Percentiles rank a stretch among this genome's conserved stretches.
phyloP scores from a whole-genome alignment of 768 basidiomycete genomes.

The Coprinopsis sp. region DNA sequence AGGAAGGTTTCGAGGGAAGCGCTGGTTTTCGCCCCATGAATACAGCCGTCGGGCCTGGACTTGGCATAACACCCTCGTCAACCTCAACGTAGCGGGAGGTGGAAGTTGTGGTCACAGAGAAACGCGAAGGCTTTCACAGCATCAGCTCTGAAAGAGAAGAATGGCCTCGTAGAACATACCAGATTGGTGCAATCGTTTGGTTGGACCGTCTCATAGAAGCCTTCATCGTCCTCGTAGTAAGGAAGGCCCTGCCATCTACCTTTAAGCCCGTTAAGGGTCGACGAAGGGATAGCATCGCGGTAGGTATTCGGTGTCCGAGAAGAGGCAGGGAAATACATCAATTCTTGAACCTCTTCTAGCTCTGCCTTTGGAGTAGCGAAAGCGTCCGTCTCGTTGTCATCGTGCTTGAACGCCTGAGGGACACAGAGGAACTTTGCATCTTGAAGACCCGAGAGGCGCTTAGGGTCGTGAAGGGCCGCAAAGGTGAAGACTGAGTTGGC shows the following conservation, averaged over 20 bases:
- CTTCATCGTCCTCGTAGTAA: constrained; percentile 6
- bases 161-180: background rate
- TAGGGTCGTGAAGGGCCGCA: constrained; percentile 10
- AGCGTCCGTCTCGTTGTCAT: constrained; percentile 1
- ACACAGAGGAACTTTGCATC: constrained; percentile 3
- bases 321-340: background rate
- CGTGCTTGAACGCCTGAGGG: background rate
- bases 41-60: constrained; percentile 1
- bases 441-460: constrained; percentile 8
- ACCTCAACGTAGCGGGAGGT: constrained; percentile 9
- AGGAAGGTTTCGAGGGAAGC: background rate
- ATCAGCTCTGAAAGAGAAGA: background rate
- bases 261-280: background rate
- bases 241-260: background rate
- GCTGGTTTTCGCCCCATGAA: background rate
- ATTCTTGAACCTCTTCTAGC: background rate
- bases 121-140: constrained; percentile 6
- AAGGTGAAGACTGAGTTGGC: constrained; percentile 9
- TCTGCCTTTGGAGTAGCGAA: background rate
- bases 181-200: background rate
- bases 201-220: constrained; percentile 8
- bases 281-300: background rate
- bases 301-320: background rate
- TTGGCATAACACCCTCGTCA: constrained; percentile 3
- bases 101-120: constrained; percentile 8